A percentile compares a stretch with the other conserved stretches of the same genome.
These are phyloP conservation scores for Curvularia lunata DNA, from an alignment of 2,329 filamentous ascomycete species.

Conservation along the genomic window DNA sequence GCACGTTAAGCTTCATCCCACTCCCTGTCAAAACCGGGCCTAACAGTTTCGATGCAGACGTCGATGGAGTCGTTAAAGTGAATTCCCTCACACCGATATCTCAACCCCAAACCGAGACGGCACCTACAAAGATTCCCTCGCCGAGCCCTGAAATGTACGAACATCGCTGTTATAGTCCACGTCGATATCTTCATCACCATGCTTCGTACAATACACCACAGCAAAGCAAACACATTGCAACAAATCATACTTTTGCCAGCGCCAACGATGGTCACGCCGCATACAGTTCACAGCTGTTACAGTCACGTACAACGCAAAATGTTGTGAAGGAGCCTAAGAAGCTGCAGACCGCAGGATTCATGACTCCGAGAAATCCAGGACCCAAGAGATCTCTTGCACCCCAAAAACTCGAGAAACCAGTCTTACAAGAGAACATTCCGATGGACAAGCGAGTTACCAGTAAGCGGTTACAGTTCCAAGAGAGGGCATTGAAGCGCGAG, in stretches of 20 bases:
- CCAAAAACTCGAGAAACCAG: constrained; percentile 16
- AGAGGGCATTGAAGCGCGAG: constrained; percentile 26
- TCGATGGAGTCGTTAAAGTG: constrained; percentile 14
- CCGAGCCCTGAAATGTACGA: constrained; percentile 31
- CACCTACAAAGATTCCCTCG: constrained; percentile 39
- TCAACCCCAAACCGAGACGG: constrained; percentile 13
- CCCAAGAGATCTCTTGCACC: constrained; percentile 18
- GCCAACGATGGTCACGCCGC: constrained; percentile 15
- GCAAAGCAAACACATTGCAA: constrained; percentile 27
- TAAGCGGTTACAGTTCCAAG: constrained; percentile 29
- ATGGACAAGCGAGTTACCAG: constrained; percentile 21
- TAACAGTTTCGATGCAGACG: constrained; percentile 10
- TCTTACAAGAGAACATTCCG: constrained; percentile 34
- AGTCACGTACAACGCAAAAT: constrained; percentile 43
- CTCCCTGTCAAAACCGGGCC: constrained; percentile 27
- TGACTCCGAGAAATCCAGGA: constrained; percentile 28
- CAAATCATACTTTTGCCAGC: constrained; percentile 23
- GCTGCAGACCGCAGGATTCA: constrained; percentile 18
- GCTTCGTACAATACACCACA: constrained; percentile 23
- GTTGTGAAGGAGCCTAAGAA: constrained; percentile 25
- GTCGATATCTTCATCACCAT: constrained; percentile 28
- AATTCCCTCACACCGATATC: constrained; percentile 6
- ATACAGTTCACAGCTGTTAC: constrained; percentile 25
- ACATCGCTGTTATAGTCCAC: constrained; percentile 35
- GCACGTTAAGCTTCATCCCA: constrained; percentile 44